phyloP scores from a whole-genome alignment of 371 early-diverging fungal species.

The Rhizomucor pusillus region DNA sequence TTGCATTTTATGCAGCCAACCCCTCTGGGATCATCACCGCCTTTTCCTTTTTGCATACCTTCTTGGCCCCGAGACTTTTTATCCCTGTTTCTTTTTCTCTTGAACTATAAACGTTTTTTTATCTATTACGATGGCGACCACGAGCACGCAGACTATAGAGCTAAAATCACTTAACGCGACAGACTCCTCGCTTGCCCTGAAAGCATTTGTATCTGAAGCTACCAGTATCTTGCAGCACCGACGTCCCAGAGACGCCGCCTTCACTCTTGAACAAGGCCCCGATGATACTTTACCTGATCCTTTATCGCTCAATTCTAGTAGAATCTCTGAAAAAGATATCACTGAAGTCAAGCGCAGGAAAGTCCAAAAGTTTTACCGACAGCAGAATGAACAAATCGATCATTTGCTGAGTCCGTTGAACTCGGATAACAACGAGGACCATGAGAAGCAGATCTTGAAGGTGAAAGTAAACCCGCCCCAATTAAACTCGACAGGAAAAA shows the following conservation, averaged over 20 bases:
- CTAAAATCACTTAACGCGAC: background rate
- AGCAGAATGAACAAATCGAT: slow-evolving; percentile 84
- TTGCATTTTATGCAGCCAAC: background rate
- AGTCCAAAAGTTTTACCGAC: slow-evolving; percentile 69
- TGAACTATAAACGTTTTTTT: background rate
- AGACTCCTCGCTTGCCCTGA: background rate
- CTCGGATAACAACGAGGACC: slow-evolving; percentile 29
- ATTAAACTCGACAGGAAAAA: too few relatives aligned
- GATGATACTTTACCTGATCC: slow-evolving; percentile 16
- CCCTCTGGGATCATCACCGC: background rate
- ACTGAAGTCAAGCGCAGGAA: slow-evolving; percentile 14
- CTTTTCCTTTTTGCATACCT: background rate
- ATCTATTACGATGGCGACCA: slow-evolving; percentile 5
- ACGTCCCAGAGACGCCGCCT: background rate
- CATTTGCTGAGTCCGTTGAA: slow-evolving; percentile 61
- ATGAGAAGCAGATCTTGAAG: slow-evolving; percentile 45
- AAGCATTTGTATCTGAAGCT: background rate
- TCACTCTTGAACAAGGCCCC: slow-evolving; percentile 5
- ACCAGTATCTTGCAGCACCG: slow-evolving; percentile 5
- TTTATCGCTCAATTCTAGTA: slow-evolving; percentile 16
- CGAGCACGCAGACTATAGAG: slow-evolving; percentile 9
- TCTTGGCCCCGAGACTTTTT: background rate
- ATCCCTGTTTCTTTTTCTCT: slow-evolving; percentile 6
- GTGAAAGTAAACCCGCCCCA: slow-evolving; percentile 24
- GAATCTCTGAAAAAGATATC: slow-evolving; percentile 27